Evolutionary conservation across 2,329 filamentous ascomycete species (phyloP).

Genomic region (Xylariaceae sp.): DNA sequence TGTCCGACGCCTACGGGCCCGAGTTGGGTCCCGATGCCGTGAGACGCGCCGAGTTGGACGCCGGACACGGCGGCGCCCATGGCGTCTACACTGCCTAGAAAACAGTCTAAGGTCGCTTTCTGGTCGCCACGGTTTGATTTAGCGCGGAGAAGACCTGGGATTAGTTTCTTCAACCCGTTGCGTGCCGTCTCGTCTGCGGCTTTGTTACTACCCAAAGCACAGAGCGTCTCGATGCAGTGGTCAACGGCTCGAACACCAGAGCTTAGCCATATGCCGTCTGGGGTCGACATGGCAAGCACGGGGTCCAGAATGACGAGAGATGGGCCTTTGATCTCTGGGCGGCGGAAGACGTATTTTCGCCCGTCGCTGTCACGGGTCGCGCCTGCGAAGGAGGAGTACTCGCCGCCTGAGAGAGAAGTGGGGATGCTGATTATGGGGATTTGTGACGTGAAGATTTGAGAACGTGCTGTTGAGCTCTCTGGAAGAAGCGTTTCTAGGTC

Average conservation of each 20-base stretch:
- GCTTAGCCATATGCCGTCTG: constrained; percentile 53
- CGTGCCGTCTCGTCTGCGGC: constrained; percentile 20
- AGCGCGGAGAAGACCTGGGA: constrained; percentile 23
- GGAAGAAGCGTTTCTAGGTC: constrained; percentile 38
- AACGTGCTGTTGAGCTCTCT: constrained; percentile 23
- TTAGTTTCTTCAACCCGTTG: constrained; percentile 19
- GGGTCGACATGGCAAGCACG: constrained; percentile 48
- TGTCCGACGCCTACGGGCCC: constrained; percentile 57
- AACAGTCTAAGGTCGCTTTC: constrained; percentile 44
- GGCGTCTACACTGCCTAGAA: constrained; percentile 50
- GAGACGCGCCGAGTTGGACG: constrained; percentile 44
- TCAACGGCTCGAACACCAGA: constrained; percentile 44
- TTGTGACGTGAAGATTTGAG: not conserved
- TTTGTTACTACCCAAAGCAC: constrained; percentile 22
- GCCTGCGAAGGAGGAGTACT: constrained; percentile 34
- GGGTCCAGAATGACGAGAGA: constrained; percentile 57
- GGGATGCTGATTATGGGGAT: constrained; percentile 35
- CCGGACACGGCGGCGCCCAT: constrained; percentile 45
- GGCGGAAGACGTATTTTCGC: constrained; percentile 30
- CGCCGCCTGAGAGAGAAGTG: constrained; percentile 36
- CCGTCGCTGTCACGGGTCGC: constrained; percentile 28
- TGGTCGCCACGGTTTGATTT: constrained; percentile 33
- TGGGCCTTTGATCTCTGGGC: constrained; percentile 39
- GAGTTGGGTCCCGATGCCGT: constrained; percentile 53
- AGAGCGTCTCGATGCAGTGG: constrained; percentile 33